A percentile compares a stretch with the other conserved stretches of the same genome.
Conservation (phyloP, 192 early-diverging fungal genomes). For the Coemansia sp. region DNA sequence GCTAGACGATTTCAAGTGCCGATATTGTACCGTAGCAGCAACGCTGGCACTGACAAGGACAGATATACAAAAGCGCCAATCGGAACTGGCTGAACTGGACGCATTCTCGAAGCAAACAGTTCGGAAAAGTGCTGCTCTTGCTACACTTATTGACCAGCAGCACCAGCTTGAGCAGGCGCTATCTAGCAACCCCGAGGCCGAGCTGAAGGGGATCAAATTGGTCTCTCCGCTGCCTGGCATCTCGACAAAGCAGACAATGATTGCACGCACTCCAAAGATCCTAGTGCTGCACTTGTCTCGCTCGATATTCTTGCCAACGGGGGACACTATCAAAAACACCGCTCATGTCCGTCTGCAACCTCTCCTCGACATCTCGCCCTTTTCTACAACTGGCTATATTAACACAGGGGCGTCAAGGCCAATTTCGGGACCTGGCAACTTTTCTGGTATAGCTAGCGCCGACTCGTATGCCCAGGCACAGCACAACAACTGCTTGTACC, state of each 20-base stretch:
- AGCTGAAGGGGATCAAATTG: slow-evolving; percentile 33
- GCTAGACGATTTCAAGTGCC: slow-evolving; percentile 66
- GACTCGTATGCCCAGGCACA: slow-evolving; percentile 19
- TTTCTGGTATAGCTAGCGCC: not conserved
- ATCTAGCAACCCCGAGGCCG: slow-evolving; percentile 33
- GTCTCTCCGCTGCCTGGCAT: slow-evolving; percentile 20
- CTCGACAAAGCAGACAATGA: slow-evolving; percentile 77
- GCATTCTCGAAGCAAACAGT: slow-evolving; percentile 14
- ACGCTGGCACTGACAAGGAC: slow-evolving; percentile 38
- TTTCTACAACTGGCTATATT: slow-evolving; percentile 66
- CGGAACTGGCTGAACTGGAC: slow-evolving; percentile 4
- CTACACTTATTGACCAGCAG: slow-evolving; percentile 16
- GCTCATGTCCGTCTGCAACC: slow-evolving; percentile 68
- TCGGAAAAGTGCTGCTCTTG: slow-evolving; percentile 5
- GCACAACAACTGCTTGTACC: slow-evolving; percentile 58
- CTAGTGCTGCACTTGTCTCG: slow-evolving; percentile 86
- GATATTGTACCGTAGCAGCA: slow-evolving; percentile 57
- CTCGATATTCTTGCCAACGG: slow-evolving; percentile 71
- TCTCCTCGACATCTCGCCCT: slow-evolving; percentile 73
- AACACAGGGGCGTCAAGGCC: slow-evolving; percentile 57
- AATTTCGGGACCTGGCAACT: slow-evolving; percentile 26
- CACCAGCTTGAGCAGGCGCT: slow-evolving; percentile 22
- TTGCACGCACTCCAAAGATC: slow-evolving; percentile 79
- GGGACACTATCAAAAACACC: slow-evolving; percentile 73
- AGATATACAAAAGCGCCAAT: slow-evolving; percentile 3